Evolutionary conservation across 139 green algal species (phyloP).

Genomic region (Closterium sp.): DNA sequence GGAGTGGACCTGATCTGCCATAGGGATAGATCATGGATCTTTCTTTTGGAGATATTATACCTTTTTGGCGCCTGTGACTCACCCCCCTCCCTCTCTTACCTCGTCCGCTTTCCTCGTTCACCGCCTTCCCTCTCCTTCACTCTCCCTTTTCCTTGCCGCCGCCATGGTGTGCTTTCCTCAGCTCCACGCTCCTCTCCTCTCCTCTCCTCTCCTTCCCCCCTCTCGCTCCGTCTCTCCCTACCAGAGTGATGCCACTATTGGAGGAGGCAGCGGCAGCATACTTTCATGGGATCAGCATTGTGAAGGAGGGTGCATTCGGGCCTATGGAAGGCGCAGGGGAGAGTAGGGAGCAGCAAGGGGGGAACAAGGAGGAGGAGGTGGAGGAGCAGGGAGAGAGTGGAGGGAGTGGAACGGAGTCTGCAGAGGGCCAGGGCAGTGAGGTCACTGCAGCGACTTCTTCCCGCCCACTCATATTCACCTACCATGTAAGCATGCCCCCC

Average conservation of each 20-base stretch:
- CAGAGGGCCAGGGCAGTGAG: not conserved
- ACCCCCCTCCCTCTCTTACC: not conserved
- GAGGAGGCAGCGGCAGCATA: conserved; percentile 31
- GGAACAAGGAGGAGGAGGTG: not conserved
- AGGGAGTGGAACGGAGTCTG: not conserved
- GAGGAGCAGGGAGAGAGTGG: not conserved
- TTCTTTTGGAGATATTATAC: too few relatives aligned
- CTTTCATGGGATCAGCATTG: conserved; percentile 38
- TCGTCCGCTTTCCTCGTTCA: not conserved
- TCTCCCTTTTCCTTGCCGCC: too few relatives aligned
- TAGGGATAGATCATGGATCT: too few relatives aligned
- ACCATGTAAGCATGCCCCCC: not conserved
- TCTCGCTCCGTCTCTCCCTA: too few relatives aligned
- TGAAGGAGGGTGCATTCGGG: conserved; percentile 10
- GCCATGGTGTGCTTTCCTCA: too few relatives aligned
- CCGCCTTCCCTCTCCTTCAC: too few relatives aligned
- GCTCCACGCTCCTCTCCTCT: too few relatives aligned
- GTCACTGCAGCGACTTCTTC: not conserved
- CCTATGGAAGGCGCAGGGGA: not conserved
- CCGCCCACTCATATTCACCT: not conserved
- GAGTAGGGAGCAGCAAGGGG: not conserved
- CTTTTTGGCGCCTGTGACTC: too few relatives aligned
- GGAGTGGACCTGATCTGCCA: not conserved
- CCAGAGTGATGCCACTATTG: not conserved
- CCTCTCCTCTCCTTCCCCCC: too few relatives aligned